Conservation (phyloP, 2,329 filamentous ascomycete genomes). For the Ceratocystiopsis sp. region DNA sequence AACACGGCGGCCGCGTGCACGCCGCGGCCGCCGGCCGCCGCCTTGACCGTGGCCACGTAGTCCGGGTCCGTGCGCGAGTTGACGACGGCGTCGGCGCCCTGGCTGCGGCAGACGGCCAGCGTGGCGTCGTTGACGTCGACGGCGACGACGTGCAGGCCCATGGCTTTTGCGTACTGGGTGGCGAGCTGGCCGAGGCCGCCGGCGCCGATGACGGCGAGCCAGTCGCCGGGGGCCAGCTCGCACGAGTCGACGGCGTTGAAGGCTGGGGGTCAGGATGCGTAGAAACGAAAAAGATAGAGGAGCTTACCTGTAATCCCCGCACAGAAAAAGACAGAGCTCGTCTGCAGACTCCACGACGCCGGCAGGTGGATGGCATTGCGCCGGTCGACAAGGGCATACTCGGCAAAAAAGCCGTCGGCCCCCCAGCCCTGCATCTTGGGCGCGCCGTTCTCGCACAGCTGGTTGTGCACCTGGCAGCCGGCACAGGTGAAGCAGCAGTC, state of each 20-base stretch:
- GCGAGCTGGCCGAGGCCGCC: conserved; percentile 14
- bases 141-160: conserved; percentile 12
- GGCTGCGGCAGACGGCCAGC: conserved; percentile 7
- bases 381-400: conserved; percentile 13
- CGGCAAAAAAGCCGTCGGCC: conserved; percentile 13
- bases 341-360: conserved; percentile 8
- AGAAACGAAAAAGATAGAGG: no score
- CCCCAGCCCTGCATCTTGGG: conserved; percentile 12
- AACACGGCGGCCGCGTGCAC: conserved; percentile 5
- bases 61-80: conserved; percentile 7
- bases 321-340: conserved; percentile 15
- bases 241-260: conserved; percentile 65
- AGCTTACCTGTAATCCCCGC: conserved; percentile 11
- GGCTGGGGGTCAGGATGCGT: conserved; percentile 21
- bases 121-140: conserved; percentile 11
- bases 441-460: conserved; percentile 11
- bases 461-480: conserved; percentile 11
- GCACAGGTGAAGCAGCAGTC: conserved; percentile 12
- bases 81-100: conserved; percentile 10
- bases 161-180: conserved; percentile 12
- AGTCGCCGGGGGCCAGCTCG: conserved; percentile 19
- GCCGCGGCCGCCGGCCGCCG: conserved; percentile 1
- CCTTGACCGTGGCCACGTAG: background rate
- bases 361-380: conserved; percentile 13
- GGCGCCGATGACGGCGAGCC: conserved; percentile 13